Percentiles rank a stretch among this genome's conserved stretches.
phyloP scores from a whole-genome alignment of 441 rosid species.

The Syzygium malaccense region DNA sequence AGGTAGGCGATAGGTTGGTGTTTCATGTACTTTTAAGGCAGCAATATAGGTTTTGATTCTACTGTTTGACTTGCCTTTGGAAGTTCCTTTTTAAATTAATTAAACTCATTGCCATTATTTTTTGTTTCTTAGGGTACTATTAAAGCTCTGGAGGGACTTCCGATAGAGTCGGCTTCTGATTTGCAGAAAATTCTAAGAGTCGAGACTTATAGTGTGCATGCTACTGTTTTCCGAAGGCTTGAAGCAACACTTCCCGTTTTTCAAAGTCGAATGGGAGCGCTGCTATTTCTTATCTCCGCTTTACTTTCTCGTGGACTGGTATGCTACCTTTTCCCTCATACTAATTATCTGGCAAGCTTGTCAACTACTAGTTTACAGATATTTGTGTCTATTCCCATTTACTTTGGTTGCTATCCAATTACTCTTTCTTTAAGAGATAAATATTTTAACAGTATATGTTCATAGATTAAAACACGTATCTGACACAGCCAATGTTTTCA shows the following conservation, averaged over 20 bases:
- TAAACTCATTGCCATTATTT: not conserved
- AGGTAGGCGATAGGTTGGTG: conserved; percentile 29
- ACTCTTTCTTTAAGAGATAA: not conserved
- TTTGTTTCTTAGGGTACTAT: conserved; percentile 34
- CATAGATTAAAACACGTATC: not conserved
- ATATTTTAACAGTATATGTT: not conserved
- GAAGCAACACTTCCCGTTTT: conserved; percentile 56
- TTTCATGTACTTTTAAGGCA: not conserved
- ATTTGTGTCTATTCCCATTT: not conserved
- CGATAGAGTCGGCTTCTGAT: conserved; percentile 79
- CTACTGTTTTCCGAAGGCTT: conserved; percentile 51
- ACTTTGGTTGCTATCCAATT: not conserved
- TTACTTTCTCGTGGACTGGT: conserved; percentile 97
- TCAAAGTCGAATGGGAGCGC: conserved; percentile 92
- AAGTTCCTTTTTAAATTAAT: not conserved
- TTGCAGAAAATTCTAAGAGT: conserved; percentile 67
- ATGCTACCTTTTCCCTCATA: conserved; percentile 3
- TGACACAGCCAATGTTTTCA: not conserved
- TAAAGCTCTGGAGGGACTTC: conserved; percentile 54
- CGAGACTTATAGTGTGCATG: conserved; percentile 41
- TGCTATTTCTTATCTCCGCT: conserved; percentile 90
- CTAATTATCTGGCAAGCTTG: not conserved
- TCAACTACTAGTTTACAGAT: not conserved
- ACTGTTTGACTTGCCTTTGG: not conserved
- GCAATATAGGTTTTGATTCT: not conserved